Percentiles rank a stretch among this genome's conserved stretches.
Conservation (phyloP, 2,329 filamentous ascomycete species). For the Helotiales sp. region DNA sequence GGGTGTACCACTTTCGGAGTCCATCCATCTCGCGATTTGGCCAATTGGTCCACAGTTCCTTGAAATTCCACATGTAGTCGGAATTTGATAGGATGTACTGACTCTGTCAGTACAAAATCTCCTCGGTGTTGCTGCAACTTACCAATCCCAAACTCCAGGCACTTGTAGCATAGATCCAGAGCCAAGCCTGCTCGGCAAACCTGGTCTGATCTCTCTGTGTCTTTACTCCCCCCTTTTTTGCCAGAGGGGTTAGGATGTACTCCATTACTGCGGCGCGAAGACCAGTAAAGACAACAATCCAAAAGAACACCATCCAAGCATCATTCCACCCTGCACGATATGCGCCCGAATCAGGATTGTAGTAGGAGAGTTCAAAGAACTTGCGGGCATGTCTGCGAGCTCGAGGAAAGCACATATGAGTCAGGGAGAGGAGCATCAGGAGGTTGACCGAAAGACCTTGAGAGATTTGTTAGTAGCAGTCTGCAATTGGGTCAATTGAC, state of each 20-base stretch:
- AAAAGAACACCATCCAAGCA: constrained; percentile 75
- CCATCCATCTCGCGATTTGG: constrained; percentile 76
- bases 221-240: constrained; percentile 71
- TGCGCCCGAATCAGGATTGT: constrained; percentile 67
- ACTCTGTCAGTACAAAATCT: constrained; percentile 30
- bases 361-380: constrained; percentile 88
- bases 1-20: constrained; percentile 84
- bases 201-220: constrained; percentile 78
- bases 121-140: constrained; percentile 43
- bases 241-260: constrained; percentile 81
- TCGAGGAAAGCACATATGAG: constrained; percentile 82
- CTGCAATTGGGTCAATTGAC: neutral
- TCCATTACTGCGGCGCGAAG: constrained; percentile 86
- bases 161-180: constrained; percentile 79
- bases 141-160: constrained; percentile 89
- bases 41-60: constrained; percentile 83
- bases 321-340: constrained; percentile 85
- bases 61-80: constrained; percentile 76
- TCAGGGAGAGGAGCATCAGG: constrained; percentile 79
- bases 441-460: constrained; percentile 85
- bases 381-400: constrained; percentile 80
- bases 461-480: constrained; percentile 15
- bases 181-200: constrained; percentile 94
- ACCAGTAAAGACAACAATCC: constrained; percentile 84
- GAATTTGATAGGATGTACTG: constrained; percentile 83